These are phyloP conservation scores for Yamadazyma diospyri DNA, from an alignment of 1,139 yeast species.

Conservation along the genomic window DNA sequence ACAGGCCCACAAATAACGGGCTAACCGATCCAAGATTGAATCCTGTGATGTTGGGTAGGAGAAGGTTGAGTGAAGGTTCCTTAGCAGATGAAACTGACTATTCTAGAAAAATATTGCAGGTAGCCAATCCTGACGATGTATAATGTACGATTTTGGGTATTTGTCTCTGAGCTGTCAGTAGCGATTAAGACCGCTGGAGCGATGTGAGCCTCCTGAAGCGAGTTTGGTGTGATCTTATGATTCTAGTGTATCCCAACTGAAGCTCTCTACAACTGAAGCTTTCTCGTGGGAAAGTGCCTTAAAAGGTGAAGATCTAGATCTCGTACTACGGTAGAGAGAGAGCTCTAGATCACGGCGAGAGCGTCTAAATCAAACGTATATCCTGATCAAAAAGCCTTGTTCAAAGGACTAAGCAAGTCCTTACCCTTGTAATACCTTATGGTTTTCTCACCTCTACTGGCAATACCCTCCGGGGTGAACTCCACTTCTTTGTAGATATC, in stretches of 20 bases:
- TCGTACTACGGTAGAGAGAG: no score
- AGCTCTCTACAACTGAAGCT: no score
- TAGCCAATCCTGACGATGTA: constrained; percentile 61
- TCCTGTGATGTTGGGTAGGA: constrained; percentile 69
- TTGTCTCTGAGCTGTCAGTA: not conserved
- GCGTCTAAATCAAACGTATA: no score
- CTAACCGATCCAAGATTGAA: constrained; percentile 55
- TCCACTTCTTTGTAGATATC: constrained; percentile 82
- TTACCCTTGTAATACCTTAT: constrained; percentile 81
- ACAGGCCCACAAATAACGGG: constrained; percentile 17
- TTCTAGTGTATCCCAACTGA: no score
- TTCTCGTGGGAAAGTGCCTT: no score
- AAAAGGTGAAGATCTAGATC: not conserved
- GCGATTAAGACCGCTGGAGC: not conserved
- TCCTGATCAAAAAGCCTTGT: constrained; percentile 55
- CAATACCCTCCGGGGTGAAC: constrained; percentile 92
- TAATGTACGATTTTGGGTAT: constrained; percentile 5
- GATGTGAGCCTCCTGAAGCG: no score
- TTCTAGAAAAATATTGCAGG: constrained; percentile 66
- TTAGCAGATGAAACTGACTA: constrained; percentile 79
- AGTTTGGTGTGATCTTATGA: no score
- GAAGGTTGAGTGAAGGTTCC: constrained; percentile 70
- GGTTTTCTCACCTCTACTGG: constrained; percentile 78
- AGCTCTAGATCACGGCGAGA: no score
- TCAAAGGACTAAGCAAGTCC: constrained; percentile 69